Percentiles rank a stretch among this genome's conserved stretches.
These are phyloP conservation scores for Mycena rebaudengoi DNA, from an alignment of 768 basidiomycete genomes.

Conservation along the genomic window DNA sequence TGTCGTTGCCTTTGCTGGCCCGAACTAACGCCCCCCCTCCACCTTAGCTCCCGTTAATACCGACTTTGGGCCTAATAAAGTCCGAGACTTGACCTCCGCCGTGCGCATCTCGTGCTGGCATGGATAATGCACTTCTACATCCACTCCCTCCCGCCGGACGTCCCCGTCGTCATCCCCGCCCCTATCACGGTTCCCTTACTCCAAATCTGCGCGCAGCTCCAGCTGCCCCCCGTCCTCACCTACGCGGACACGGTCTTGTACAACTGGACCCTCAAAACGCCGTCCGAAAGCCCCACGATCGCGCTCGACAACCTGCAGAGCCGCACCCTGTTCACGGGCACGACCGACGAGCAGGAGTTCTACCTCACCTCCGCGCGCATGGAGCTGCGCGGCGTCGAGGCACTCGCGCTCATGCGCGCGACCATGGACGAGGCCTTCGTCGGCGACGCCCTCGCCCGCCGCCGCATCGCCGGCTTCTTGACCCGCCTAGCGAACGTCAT, in stretches of 20 bases:
- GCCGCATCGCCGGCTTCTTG: slow-evolving; percentile 73
- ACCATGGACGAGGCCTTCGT: slow-evolving; percentile 92
- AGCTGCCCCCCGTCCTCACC: slow-evolving; percentile 87
- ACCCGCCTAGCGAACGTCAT: slow-evolving; percentile 69
- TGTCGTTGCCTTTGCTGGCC: not conserved
- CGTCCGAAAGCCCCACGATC: slow-evolving; percentile 40
- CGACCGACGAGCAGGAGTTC: slow-evolving; percentile 85
- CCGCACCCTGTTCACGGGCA: slow-evolving; percentile 78
- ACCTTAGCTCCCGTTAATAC: slow-evolving; percentile 61
- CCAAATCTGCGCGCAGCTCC: slow-evolving; percentile 71
- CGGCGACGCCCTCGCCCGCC: slow-evolving; percentile 68
- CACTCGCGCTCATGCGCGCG: slow-evolving; percentile 84
- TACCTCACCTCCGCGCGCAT: slow-evolving; percentile 88
- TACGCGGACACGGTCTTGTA: slow-evolving; percentile 94
- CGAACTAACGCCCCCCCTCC: slow-evolving; percentile 5
- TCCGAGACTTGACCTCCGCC: slow-evolving; percentile 68
- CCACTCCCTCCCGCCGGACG: slow-evolving; percentile 63
- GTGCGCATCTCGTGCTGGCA: slow-evolving; percentile 78
- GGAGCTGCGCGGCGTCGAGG: slow-evolving; percentile 86
- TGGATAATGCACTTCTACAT: slow-evolving; percentile 84
- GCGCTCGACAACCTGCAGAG: slow-evolving; percentile 68
- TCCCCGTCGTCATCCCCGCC: slow-evolving; percentile 69
- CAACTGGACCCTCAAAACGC: slow-evolving; percentile 69
- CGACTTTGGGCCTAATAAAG: slow-evolving; percentile 51
- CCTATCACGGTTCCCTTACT: slow-evolving; percentile 80